Base-by-base conservation (phyloP, 2,329 filamentous ascomycete genomes). In the Scytalidium sp. region DNA sequence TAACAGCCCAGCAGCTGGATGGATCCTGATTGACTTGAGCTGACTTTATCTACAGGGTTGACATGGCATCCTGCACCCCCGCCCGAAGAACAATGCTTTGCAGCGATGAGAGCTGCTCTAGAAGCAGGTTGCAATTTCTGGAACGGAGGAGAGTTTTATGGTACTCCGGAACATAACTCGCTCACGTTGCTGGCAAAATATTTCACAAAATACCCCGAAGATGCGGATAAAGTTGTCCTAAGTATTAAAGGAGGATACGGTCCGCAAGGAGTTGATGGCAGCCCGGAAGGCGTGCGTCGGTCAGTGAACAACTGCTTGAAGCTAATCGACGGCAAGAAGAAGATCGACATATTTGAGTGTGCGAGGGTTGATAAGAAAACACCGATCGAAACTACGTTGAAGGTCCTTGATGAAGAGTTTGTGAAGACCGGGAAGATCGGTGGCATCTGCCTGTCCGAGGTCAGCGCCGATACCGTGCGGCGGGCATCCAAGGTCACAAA, bases 121-220 rank as follows among this genome's bases (percentile, higher is more conserved):
- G 52, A 65, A 19, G 62, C 63, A 10, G 70, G 73, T 50, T 68
- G 67, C 59, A 75, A 67, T 53, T 70, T 76, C 49, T 87, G 83
- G 81, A 86, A 85, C 58, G 82, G 73, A 32, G 83, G 74, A 55
- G 81, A 85, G 60, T 76, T 85, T 59, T 88, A 88, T 67, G 83
- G 84, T 41, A 67, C 71, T 0, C 74, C 75, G 2, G 70, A 78
- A n/a, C 73, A 73, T 59, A 83, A 85, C 67, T 80, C 75, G 2
- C 64, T 84, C 61, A 75, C 78, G 36, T 65, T 87, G 10, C 67
- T 87, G 25, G 74, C 78, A 56, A 70, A 73, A 23, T 87, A 86
- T 67, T 84, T 87, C 61, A 71, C 71, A 32, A 74, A 76, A 52
- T 76, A 85, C 60, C 83, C 84, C 1, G 77, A 83, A 52, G 78